A percentile compares a stretch with the other conserved stretches of the same genome.
Evolutionary conservation across 352 stramenopile species (phyloP).

Genomic region (Globisporangium polare): DNA sequence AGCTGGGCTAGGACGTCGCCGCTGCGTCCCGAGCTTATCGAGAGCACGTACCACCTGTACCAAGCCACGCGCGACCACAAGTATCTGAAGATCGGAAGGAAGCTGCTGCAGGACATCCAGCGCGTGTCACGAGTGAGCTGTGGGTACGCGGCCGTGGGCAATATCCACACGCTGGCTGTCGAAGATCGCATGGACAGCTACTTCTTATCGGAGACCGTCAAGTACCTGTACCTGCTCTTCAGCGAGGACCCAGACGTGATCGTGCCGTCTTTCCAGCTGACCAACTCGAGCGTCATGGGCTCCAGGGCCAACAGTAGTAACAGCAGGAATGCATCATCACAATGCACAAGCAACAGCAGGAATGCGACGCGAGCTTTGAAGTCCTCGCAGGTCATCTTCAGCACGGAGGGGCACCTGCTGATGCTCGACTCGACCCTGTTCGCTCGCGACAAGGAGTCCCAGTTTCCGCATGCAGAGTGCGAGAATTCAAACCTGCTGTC

Average conservation of each 20-base stretch:
- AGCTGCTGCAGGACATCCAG: slow-evolving; percentile 87
- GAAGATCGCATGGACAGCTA: slow-evolving; percentile 99
- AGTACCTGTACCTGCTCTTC: slow-evolving; percentile 99
- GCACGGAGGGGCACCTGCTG: slow-evolving; percentile 78
- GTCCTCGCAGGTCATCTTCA: slow-evolving; percentile 74
- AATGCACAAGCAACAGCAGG: neutral
- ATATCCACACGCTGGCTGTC: slow-evolving; percentile 89
- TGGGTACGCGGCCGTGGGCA: slow-evolving; percentile 89
- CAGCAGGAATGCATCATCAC: neutral
- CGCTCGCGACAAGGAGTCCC: slow-evolving; percentile 9
- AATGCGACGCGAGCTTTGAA: slow-evolving; percentile 39
- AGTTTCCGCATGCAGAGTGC: slow-evolving; percentile 23
- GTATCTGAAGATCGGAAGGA: slow-evolving; percentile 88
- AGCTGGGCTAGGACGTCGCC: slow-evolving; percentile 85
- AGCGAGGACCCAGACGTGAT: slow-evolving; percentile 86
- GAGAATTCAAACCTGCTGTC: slow-evolving; percentile 51
- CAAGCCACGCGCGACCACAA: slow-evolving; percentile 85
- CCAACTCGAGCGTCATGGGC: neutral
- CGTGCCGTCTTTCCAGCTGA: slow-evolving; percentile 37
- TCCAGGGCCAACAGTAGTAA: neutral
- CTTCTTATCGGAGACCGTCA: slow-evolving; percentile 98
- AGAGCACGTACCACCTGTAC: slow-evolving; percentile 96
- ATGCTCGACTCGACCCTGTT: slow-evolving; percentile 63
- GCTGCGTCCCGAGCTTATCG: slow-evolving; percentile 96
- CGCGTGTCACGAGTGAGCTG: slow-evolving; percentile 85